Conservation (phyloP, 257 asterid genomes). For the Forsythia viridissima region DNA sequence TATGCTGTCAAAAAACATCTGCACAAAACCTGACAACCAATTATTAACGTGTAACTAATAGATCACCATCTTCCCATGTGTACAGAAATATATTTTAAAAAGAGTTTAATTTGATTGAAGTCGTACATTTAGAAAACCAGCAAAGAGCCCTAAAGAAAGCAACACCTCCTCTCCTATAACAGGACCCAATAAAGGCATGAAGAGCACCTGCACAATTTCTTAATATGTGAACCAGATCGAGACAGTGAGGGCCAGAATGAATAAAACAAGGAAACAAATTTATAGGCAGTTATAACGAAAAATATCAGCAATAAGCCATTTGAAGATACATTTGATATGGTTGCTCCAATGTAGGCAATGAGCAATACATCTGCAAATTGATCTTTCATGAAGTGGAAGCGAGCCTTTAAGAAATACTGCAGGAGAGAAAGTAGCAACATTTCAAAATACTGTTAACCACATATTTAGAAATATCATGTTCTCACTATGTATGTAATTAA, state of each 20-base stretch:
- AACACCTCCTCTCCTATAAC: slow-evolving; percentile 58
- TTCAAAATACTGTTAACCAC: not conserved
- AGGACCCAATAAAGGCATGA: slow-evolving; percentile 65
- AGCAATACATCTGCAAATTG: slow-evolving; percentile 42
- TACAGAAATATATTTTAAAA: not conserved
- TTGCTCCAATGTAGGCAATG: slow-evolving; percentile 33
- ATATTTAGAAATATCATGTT: not conserved
- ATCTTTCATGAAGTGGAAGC: slow-evolving; percentile 50
- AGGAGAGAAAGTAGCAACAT: slow-evolving; percentile 1
- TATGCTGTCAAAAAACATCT: slow-evolving; percentile 66
- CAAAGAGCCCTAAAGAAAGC: slow-evolving; percentile 58
- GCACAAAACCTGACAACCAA: slow-evolving; percentile 30
- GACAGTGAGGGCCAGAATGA: not conserved
- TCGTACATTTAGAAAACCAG: slow-evolving; percentile 38
- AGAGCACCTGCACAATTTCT: slow-evolving; percentile 44
- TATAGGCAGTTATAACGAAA: not conserved
- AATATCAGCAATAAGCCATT: not conserved
- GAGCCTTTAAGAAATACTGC: slow-evolving; percentile 55
- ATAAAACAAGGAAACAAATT: not conserved
- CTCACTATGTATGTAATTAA: not conserved
- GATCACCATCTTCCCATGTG: not conserved
- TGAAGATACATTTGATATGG: slow-evolving; percentile 40
- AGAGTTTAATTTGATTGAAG: not conserved
- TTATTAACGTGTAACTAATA: not conserved
- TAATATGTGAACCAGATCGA: not conserved